phyloP scores from a whole-genome alignment of 2,329 filamentous ascomycete genomes.

The Hypoxylon sp. region DNA sequence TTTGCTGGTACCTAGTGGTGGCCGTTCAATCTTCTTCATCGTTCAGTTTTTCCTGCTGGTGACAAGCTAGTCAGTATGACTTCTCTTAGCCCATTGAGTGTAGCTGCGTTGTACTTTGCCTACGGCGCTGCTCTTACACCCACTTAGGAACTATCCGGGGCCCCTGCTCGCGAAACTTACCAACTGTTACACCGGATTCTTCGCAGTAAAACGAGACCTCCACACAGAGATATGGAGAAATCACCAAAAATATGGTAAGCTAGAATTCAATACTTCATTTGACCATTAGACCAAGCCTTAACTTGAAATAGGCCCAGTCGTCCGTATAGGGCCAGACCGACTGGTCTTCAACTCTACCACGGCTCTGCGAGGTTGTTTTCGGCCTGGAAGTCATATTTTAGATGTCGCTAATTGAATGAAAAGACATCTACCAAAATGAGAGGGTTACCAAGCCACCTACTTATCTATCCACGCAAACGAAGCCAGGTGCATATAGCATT shows the following conservation, averaged over 20 bases:
- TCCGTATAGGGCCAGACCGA: conserved; percentile 39
- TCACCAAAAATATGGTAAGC: conserved; percentile 30
- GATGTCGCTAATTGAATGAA: conserved; percentile 1
- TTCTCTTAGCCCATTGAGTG: background rate
- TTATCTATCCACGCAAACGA: conserved; percentile 25
- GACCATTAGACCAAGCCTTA: background rate
- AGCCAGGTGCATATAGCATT: conserved; percentile 10
- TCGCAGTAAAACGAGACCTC: conserved; percentile 16
- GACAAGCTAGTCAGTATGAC: conserved; percentile 7
- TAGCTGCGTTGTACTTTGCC: background rate
- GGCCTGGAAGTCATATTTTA: background rate
- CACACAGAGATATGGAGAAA: conserved; percentile 21
- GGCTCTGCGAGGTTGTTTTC: conserved; percentile 28
- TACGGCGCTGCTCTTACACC: conserved; percentile 22
- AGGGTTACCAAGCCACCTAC: conserved; percentile 31
- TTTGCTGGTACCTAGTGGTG: background rate
- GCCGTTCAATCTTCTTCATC: background rate
- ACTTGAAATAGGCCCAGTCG: conserved; percentile 26
- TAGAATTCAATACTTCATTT: background rate
- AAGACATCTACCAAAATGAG: conserved; percentile 41
- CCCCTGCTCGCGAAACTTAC: conserved; percentile 23
- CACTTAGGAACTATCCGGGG: conserved; percentile 19
- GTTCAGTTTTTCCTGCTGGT: background rate
- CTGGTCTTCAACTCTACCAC: conserved; percentile 42
- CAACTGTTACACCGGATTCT: conserved; percentile 17